phyloP scores from a whole-genome alignment of 2,329 filamentous ascomycete species.

The Stagonosporopsis cucurbitacearum region DNA sequence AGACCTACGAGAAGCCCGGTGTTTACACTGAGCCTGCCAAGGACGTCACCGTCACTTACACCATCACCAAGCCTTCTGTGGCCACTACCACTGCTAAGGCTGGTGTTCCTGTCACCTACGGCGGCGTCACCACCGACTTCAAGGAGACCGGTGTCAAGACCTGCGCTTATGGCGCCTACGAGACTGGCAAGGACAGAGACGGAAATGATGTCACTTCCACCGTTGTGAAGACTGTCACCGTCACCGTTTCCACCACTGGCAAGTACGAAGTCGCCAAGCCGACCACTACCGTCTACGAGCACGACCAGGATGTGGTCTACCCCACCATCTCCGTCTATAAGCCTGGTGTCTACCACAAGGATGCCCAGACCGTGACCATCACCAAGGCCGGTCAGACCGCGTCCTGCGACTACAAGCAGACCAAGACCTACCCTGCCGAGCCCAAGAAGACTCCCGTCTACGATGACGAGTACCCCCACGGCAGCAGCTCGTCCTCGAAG shows the following conservation, averaged over 20 bases:
- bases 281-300: conserved; percentile 39
- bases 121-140: conserved; percentile 31
- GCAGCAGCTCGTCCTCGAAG: not conserved
- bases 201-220: conserved; percentile 30
- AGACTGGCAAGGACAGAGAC: conserved; percentile 23
- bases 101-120: conserved; percentile 36
- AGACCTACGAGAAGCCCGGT: conserved; percentile 38
- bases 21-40: conserved; percentile 40
- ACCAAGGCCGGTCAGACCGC: conserved; percentile 38
- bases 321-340: conserved; percentile 33
- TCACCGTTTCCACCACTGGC: conserved; percentile 32
- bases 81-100: conserved; percentile 31
- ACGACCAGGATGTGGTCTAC: conserved; percentile 36
- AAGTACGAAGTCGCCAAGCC: conserved; percentile 43
- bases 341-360: conserved; percentile 38
- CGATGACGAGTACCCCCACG: conserved; percentile 17
- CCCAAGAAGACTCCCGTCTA: conserved; percentile 20
- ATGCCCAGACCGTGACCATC: conserved; percentile 41
- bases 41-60: conserved; percentile 31
- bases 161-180: conserved; percentile 32
- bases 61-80: conserved; percentile 31
- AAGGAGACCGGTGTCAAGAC: conserved; percentile 35
- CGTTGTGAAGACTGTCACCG: conserved; percentile 33
- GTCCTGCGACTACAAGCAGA: conserved; percentile 38
- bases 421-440: conserved; percentile 26